Base-by-base conservation (phyloP, 257 asterid genomes). In the Solanum bulbocastanum region DNA sequence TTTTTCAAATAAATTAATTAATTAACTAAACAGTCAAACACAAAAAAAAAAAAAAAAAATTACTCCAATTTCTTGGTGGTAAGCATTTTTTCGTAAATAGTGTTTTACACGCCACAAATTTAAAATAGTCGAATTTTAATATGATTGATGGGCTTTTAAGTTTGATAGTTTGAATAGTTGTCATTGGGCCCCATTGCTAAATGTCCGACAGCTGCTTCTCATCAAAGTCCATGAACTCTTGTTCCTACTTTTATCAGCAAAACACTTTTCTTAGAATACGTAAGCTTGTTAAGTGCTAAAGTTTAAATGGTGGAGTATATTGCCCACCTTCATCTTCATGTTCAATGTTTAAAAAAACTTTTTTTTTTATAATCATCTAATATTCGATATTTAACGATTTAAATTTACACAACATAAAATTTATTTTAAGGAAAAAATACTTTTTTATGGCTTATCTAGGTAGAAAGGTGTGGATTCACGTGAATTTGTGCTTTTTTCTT, bases 51-150 rank as follows among this genome's bases (percentile, higher is more conserved):
- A 30, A 30, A 30, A 30, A 30, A 30, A 30, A 1, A 49, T 3
- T 3, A 20, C 66, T 58, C 13, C 2, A 58, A 58, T 56, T 7
- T 7, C 5, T 56, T 56, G 2, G 10, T 56, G 20, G 11, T 0
- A 20, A 20, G 11, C 0, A 1, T 18, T 56, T 56, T 52, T 20
- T 18, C 4, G 10, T 56, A 52, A 52, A 52, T 52, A 16, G 10
- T 0, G 0, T 2, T 18, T 18, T 18, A 56, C 10, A 3, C 11
- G 0, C 1, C n/a, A 5, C 0, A 1, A 56, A 56, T 56, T 56
- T 18, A 0, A 56, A 56, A 6, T 56, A 56, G 0, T 56, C 65
- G 0, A 0, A 20, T 3, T 56, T 1, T 56, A 56, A 20, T 62
- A 62, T 2, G 14, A 23, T 23, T 3, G 23, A 14, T 40, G 8